A percentile compares a stretch with the other conserved stretches of the same genome.
Conservation (phyloP, 2,329 filamentous ascomycete genomes). For the Acrodontium crateriforme region DNA sequence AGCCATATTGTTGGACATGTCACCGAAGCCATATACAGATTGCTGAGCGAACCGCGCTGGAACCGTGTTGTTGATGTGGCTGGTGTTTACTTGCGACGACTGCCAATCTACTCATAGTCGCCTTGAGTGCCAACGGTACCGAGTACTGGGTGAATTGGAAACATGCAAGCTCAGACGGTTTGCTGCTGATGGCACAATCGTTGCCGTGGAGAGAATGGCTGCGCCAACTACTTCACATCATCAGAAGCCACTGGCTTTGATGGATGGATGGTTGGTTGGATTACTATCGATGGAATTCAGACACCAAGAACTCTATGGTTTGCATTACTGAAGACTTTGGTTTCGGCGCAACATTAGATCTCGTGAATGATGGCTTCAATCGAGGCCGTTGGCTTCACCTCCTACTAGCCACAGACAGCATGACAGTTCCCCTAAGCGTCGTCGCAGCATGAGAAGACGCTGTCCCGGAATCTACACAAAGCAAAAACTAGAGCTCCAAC, state of each 20-base stretch:
- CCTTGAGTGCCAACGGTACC: not conserved
- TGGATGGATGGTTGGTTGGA: constrained; percentile 1
- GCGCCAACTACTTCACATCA: not conserved
- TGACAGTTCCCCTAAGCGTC: constrained; percentile 1
- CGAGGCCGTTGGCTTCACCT: too few relatives aligned
- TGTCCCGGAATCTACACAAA: not conserved
- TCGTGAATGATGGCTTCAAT: too few relatives aligned
- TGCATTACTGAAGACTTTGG: too few relatives aligned
- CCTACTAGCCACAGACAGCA: constrained; percentile 2
- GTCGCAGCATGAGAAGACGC: constrained; percentile 1
- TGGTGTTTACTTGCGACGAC: not conserved
- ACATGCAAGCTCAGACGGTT: constrained; percentile 1
- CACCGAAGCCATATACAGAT: constrained; percentile 1
- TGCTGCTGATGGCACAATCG: not conserved
- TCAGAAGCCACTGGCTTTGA: not conserved
- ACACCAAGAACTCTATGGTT: too few relatives aligned
- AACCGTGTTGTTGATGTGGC: constrained; percentile 1
- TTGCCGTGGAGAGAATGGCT: not conserved
- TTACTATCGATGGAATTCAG: too few relatives aligned
- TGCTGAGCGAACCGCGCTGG: not conserved
- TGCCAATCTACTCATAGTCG: constrained; percentile 1
- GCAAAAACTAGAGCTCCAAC: not conserved
- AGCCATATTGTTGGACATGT: constrained; percentile 3
- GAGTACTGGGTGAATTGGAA: constrained; percentile 1
- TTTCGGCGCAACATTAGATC: too few relatives aligned